Evolutionary conservation across 2,329 filamentous ascomycete genomes (phyloP).

Genomic region (Grosmannia serpens): DNA sequence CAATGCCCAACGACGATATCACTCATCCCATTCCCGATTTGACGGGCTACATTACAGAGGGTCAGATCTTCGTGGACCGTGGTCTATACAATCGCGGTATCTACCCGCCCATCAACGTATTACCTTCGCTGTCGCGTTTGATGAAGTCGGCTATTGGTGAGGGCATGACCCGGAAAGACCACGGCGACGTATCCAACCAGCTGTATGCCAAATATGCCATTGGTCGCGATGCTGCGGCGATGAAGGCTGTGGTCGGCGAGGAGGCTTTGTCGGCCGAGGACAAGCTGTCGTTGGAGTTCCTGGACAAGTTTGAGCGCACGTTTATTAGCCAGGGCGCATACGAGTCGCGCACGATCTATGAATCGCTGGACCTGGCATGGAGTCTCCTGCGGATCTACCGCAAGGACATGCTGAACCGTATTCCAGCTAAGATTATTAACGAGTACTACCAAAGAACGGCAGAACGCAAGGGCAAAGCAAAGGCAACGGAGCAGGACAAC

Average conservation of each 20-base stretch:
- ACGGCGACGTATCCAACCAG: conserved; percentile 98
- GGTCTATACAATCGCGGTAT: conserved; percentile 91
- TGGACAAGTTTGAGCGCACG: conserved; percentile 94
- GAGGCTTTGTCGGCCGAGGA: conserved; percentile 92
- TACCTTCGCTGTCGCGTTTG: conserved; percentile 93
- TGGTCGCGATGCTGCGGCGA: conserved; percentile 91
- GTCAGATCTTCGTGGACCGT: conserved; percentile 95
- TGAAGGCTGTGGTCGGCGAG: conserved; percentile 99
- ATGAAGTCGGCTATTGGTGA: conserved; percentile 99
- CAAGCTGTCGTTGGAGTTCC: conserved; percentile 95
- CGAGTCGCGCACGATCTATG: conserved; percentile 81
- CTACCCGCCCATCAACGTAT: conserved; percentile 97
- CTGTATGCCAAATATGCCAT: conserved; percentile 99
- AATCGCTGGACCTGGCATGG: conserved; percentile 94
- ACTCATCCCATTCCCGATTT: conserved; percentile 98
- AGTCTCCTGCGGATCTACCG: conserved; percentile 93
- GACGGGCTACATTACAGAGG: conserved; percentile 98
- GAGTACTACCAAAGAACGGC: conserved; percentile 68
- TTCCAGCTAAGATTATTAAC: conserved; percentile 70
- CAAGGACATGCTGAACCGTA: conserved; percentile 95
- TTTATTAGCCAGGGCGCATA: conserved; percentile 91
- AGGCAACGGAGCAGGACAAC: conserved; percentile 35
- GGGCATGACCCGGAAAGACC: conserved; percentile 90
- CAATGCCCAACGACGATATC: conserved; percentile 99
- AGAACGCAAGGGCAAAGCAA: conserved; percentile 50